Evolutionary conservation across 306 rosid species (phyloP), one percentile per base, ranked within the genome.

Genomic region (Pyrus betulifolia): DNA sequence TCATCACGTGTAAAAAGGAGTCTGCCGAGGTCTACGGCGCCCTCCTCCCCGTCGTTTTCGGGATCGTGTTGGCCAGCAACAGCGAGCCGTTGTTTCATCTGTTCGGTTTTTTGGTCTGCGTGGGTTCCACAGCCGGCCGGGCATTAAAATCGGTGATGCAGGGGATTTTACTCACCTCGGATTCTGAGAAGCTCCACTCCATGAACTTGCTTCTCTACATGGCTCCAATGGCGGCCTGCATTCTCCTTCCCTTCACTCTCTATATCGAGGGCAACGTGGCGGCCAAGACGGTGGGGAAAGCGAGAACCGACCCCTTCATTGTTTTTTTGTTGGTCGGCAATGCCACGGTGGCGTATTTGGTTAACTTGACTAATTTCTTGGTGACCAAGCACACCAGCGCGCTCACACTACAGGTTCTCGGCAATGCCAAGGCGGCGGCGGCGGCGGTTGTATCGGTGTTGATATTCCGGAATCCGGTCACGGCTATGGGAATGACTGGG

Each of bases 351-450:
- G 98, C 98, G 13, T 94, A 94, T 76, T 76, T 92, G 85, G 98
- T 94, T n/a, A 94, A 94, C 23, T 46, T 94, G 74, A 94, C 97
- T 51, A 94, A 94, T 58, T 94, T 94, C 71, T 33, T 94, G 76
- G 98, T 94, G 6, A 94, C 98, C 19, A 94, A 94, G 44, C 97
- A 94, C 76, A 94, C 98, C 0, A 94, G 98, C 35, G 98, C 98
- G 0, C 71, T 94, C 86, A 94, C 98, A 0, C 72, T 94, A 67
- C 98, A 94, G 83, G 98, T 94, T 19, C 81, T 94, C 62, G 98
- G 98, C 4, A 94, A 94, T 75, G 98, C 97, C 2, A 94, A 94
- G 78, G 97, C 96, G 4, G 96, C 96, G 0, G 95, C 86, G 33
- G 98, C 98, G 17, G 98, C 96, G 1, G 91, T 89, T 0, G 97